These are phyloP conservation scores for Dactylonectria macrodidyma DNA, from an alignment of 2,329 filamentous ascomycete species.

Conservation along the genomic window DNA sequence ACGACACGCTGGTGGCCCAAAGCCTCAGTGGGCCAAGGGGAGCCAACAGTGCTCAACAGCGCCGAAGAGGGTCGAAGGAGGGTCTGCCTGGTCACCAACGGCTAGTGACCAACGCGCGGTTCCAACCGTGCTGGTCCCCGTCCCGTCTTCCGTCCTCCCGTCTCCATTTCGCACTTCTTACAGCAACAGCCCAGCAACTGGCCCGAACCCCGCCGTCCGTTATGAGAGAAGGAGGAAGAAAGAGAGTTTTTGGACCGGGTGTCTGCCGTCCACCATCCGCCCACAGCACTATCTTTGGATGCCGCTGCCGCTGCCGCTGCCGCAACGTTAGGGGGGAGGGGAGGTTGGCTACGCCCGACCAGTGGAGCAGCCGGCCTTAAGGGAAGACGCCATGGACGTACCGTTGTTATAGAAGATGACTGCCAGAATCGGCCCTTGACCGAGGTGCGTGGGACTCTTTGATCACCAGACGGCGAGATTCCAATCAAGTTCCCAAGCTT, in stretches of 20 bases:
- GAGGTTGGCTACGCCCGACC: conserved; percentile 10
- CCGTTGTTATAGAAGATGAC: conserved; percentile 26
- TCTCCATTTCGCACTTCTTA: conserved; percentile 42
- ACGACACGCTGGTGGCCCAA: conserved; percentile 3
- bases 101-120: conserved; percentile 40
- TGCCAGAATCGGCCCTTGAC: conserved; percentile 27
- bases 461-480: conserved; percentile 42
- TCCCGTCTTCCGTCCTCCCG: conserved; percentile 48
- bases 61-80: conserved; percentile 29
- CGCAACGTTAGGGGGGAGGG: conserved; percentile 15
- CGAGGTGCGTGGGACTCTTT: conserved; percentile 11
- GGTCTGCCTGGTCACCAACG: conserved; percentile 18
- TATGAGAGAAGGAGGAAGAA: background rate
- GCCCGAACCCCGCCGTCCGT: conserved; percentile 25
- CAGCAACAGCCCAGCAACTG: background rate
- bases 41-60: conserved; percentile 21
- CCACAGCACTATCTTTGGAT: conserved; percentile 17
- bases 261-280: conserved; percentile 5
- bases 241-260: background rate
- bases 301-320: background rate
- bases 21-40: conserved; percentile 33
- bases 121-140: conserved; percentile 46
- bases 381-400: conserved; percentile 30
- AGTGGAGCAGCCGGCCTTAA: conserved; percentile 18
- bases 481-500: conserved; percentile 37